phyloP scores from a whole-genome alignment of 2,329 filamentous ascomycete species.

The Diaporthe sp. region DNA sequence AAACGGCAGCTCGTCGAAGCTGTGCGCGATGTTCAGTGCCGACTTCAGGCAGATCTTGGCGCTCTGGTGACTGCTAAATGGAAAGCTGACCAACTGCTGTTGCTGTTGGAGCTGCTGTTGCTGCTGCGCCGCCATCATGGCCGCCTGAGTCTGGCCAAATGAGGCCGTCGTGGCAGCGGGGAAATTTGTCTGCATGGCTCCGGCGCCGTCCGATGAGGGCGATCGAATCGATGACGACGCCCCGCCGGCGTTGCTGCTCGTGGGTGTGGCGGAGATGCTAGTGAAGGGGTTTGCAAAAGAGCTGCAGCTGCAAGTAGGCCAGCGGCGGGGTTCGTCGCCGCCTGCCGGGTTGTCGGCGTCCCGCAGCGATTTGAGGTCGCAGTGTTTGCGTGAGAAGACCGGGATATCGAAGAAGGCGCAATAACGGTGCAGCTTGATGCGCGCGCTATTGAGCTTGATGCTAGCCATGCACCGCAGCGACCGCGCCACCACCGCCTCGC shows the following conservation, averaged over 20 bases:
- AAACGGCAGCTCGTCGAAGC: constrained; percentile 60
- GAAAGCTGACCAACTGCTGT: constrained; percentile 45
- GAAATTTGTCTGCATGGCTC: background rate
- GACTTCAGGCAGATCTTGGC: constrained; percentile 63
- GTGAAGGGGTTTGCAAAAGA: constrained; percentile 45
- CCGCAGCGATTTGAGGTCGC: constrained; percentile 56
- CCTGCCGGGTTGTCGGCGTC: constrained; percentile 40
- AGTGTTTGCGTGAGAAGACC: constrained; percentile 62
- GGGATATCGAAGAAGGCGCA: constrained; percentile 64
- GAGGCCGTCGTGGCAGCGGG: background rate
- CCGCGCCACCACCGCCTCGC: constrained; percentile 56
- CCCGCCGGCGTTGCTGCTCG: constrained; percentile 9
- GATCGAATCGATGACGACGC: constrained; percentile 4
- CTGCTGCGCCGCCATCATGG: background rate
- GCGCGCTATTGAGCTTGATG: constrained; percentile 65
- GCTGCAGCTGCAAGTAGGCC: constrained; percentile 53
- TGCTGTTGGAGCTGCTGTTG: background rate
- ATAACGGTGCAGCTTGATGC: constrained; percentile 65
- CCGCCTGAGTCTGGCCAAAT: background rate
- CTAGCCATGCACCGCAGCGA: constrained; percentile 60
- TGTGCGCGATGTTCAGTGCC: constrained; percentile 60
- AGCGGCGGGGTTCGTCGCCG: constrained; percentile 47
- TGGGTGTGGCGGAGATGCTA: constrained; percentile 40
- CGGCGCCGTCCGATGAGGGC: constrained; percentile 32
- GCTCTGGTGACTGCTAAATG: constrained; percentile 60